Evolutionary conservation across 768 basidiomycete genomes (phyloP).

Genomic region (Russula griseocarnosa): DNA sequence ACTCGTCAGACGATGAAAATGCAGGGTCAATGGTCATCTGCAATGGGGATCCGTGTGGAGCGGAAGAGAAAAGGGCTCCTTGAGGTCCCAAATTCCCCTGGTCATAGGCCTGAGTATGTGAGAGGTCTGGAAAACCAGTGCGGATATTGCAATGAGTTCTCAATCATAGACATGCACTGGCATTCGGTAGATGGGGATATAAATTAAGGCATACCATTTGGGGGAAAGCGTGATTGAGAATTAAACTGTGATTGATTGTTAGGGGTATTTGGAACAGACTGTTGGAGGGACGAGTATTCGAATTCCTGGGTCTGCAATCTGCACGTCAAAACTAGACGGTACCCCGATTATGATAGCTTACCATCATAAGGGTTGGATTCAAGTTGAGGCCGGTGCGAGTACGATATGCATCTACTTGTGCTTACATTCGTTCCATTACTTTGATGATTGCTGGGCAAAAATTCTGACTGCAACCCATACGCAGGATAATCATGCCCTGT

Average conservation of each 20-base stretch:
- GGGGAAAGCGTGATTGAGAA: no score
- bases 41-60: neutral
- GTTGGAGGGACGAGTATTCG: neutral
- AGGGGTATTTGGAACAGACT: neutral
- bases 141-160: neutral
- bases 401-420: neutral
- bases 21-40: no score
- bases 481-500: neutral
- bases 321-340: neutral
- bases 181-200: neutral
- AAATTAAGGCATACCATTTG: neutral
- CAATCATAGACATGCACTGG: neutral
- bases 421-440: neutral
- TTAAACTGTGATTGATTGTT: neutral
- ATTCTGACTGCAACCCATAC: no score
- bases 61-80: neutral
- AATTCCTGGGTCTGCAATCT: neutral
- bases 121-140: neutral
- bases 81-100: neutral
- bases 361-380: neutral
- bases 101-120: neutral
- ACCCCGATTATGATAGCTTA: neutral
- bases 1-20: no score
- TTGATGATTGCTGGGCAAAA: no score
- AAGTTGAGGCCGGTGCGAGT: neutral